Conservation (phyloP, 2,329 filamentous ascomycete genomes). For the Fusarium pseudocircinatum region DNA sequence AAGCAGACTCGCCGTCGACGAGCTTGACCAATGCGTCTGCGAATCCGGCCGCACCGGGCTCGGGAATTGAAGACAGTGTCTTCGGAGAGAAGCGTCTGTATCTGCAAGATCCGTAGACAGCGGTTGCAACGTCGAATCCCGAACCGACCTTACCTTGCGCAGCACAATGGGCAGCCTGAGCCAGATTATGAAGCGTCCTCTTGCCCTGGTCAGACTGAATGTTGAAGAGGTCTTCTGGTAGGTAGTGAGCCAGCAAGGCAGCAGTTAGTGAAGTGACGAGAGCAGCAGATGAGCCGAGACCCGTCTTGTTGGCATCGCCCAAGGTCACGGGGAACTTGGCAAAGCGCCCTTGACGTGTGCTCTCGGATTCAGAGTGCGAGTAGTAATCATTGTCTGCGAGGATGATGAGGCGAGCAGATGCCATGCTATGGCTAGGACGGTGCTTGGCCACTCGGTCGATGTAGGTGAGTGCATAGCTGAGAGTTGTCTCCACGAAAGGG, state of each 20-base stretch:
- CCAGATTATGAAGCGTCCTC: conserved; percentile 84
- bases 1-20: conserved; percentile 71
- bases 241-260: conserved; percentile 79
- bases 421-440: conserved; percentile 61
- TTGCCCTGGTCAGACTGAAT: conserved; percentile 63
- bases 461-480: conserved; percentile 89
- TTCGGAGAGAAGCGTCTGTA: conserved; percentile 93
- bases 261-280: conserved; percentile 89
- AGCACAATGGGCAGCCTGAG: conserved; percentile 92
- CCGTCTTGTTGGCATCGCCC: conserved; percentile 88
- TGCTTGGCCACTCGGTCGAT: conserved; percentile 60
- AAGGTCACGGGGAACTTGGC: conserved; percentile 81
- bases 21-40: conserved; percentile 69
- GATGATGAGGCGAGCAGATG: conserved; percentile 80
- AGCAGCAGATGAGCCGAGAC: conserved; percentile 92
- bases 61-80: conserved; percentile 73
- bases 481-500: conserved; percentile 90
- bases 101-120: conserved; percentile 89
- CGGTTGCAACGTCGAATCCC: conserved; percentile 93
- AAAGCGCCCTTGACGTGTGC: conserved; percentile 64
- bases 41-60: conserved; percentile 74
- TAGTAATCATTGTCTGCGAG: conserved; percentile 98
- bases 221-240: conserved; percentile 66
- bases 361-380: conserved; percentile 64
- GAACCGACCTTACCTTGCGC: conserved; percentile 97